Evolutionary conservation across 352 stramenopile genomes (phyloP).

Genomic region (Pythium brachiatum): DNA sequence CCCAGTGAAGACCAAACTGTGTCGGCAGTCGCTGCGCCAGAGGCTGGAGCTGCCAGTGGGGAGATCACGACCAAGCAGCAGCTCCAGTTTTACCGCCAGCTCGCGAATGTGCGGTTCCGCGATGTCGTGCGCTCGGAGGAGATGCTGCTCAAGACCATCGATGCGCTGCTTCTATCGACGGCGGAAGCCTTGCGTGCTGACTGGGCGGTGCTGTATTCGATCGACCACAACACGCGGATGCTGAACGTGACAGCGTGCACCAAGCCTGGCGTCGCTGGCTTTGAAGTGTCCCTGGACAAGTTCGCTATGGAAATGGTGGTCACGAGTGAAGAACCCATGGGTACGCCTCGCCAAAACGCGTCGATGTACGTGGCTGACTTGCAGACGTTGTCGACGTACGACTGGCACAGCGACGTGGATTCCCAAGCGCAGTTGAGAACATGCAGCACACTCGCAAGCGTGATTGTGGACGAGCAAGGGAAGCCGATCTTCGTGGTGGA

Average conservation of each 20-base stretch:
- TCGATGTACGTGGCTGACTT: slow-evolving; percentile 48
- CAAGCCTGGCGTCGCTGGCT: slow-evolving; percentile 36
- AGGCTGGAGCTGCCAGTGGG: background rate
- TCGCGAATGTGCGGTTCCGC: slow-evolving; percentile 47
- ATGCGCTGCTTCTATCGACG: slow-evolving; percentile 37
- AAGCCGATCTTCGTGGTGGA: slow-evolving; percentile 62
- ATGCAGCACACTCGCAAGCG: slow-evolving; percentile 29
- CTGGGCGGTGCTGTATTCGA: slow-evolving; percentile 51
- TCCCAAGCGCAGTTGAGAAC: slow-evolving; percentile 24
- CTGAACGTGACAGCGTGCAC: slow-evolving; percentile 57
- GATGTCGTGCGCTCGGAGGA: slow-evolving; percentile 42
- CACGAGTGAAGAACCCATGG: slow-evolving; percentile 27
- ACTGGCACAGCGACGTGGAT: slow-evolving; percentile 45
- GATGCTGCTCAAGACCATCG: slow-evolving; percentile 44
- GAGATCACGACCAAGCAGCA: slow-evolving; percentile 33
- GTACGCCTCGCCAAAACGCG: slow-evolving; percentile 22
- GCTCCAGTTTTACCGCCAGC: slow-evolving; percentile 57
- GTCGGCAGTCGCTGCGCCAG: background rate
- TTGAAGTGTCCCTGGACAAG: slow-evolving; percentile 47
- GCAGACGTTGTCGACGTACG: slow-evolving; percentile 37
- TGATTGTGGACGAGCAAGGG: slow-evolving; percentile 47
- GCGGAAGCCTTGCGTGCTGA: slow-evolving; percentile 42
- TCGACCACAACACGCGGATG: slow-evolving; percentile 33
- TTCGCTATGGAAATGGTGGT: slow-evolving; percentile 45
- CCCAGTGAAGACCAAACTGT: background rate